phyloP scores from a whole-genome alignment of 2,329 filamentous ascomycete species.

The Xylaria sp. region DNA sequence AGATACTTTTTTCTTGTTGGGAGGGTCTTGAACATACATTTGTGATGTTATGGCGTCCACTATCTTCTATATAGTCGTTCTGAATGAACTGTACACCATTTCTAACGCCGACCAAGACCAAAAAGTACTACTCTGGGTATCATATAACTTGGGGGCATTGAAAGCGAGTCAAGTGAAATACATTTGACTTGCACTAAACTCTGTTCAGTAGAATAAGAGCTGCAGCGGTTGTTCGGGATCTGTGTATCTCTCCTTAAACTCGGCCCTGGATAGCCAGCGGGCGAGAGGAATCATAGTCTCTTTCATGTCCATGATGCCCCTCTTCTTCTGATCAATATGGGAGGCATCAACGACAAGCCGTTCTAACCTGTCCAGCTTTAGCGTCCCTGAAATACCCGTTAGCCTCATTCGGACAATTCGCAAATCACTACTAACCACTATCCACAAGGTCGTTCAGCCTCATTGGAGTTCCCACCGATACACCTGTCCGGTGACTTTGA shows the following conservation, averaged over 20 bases:
- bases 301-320: conserved; percentile 93
- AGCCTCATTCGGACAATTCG: background rate
- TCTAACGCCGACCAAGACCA: conserved; percentile 33
- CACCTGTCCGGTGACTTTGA: conserved; percentile 75
- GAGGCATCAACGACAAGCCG: conserved; percentile 90
- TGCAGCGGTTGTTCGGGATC: conserved; percentile 68
- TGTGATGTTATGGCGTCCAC: conserved; percentile 41
- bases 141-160: conserved; percentile 39
- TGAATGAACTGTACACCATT: conserved; percentile 35
- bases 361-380: conserved; percentile 77
- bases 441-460: conserved; percentile 85
- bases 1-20: conserved; percentile 20
- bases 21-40: conserved; percentile 40
- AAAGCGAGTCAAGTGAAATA: conserved; percentile 12
- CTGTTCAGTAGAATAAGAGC: conserved; percentile 71
- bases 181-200: background rate
- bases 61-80: conserved; percentile 40
- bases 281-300: conserved; percentile 87
- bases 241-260: conserved; percentile 77
- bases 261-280: conserved; percentile 75
- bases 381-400: conserved; percentile 61
- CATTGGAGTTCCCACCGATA: conserved; percentile 90
- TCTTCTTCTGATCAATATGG: conserved; percentile 93
- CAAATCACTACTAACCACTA: conserved; percentile 67
- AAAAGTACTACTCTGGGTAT: conserved; percentile 40